Conservation (phyloP, 345 rosid genomes). For the Eucalyptus pauciflora region DNA sequence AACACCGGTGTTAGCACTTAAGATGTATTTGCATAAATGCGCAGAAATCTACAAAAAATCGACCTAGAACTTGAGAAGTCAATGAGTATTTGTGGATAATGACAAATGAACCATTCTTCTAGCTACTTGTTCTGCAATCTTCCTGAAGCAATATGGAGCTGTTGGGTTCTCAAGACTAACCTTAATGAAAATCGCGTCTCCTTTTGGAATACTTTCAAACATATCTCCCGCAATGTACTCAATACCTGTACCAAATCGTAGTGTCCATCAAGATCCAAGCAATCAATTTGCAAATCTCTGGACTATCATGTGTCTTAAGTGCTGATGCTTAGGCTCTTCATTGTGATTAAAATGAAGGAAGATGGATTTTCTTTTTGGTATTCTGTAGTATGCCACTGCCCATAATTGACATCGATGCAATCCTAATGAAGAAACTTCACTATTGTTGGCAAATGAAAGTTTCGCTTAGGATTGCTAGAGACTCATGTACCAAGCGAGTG, state of each 20-base stretch:
- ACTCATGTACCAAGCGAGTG: not conserved
- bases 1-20: not conserved
- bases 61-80: not conserved
- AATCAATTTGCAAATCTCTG: not conserved
- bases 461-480: not conserved
- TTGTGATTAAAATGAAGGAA: not conserved
- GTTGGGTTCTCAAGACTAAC: not conserved
- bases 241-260: constrained; percentile 4
- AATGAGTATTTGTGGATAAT: not conserved
- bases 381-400: not conserved
- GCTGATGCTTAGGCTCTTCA: not conserved
- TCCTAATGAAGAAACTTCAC: not conserved
- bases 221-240: constrained; percentile 33
- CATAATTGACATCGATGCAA: not conserved
- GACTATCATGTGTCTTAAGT: not conserved
- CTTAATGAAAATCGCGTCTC: constrained; percentile 70
- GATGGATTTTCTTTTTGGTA: not conserved
- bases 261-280: not conserved
- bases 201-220: constrained; percentile 38
- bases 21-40: not conserved
- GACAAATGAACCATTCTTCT: not conserved
- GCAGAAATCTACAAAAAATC: not conserved
- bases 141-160: not conserved
- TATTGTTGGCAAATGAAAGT: not conserved
- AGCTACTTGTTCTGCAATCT: not conserved